Conservation (phyloP, 345 rosid species). For the Gossypium thurberi region DNA sequence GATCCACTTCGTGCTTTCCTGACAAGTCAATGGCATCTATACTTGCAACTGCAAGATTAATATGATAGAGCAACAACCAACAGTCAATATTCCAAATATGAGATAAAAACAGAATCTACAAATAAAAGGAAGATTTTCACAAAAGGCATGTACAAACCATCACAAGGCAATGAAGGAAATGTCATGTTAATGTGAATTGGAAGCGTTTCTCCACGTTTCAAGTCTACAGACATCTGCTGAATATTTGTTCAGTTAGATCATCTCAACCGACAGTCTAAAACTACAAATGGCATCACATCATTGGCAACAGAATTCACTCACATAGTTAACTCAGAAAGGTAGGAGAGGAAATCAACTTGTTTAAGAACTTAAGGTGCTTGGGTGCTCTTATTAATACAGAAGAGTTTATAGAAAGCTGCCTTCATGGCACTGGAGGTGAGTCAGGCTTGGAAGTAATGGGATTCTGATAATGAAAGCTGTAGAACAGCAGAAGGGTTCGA, state of each 20-base stretch:
- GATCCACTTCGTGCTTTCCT: constrained; percentile 99
- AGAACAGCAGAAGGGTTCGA: background rate
- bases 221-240: constrained; percentile 91
- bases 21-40: constrained; percentile 99
- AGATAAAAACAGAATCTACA: background rate
- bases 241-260: background rate
- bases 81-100: constrained; percentile 6
- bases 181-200: constrained; percentile 89
- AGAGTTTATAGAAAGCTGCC: background rate
- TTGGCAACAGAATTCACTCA: background rate
- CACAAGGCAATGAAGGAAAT: constrained; percentile 85
- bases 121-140: constrained; percentile 2
- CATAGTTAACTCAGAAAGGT: background rate
- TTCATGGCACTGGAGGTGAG: background rate
- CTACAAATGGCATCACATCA: background rate
- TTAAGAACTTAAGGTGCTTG: background rate
- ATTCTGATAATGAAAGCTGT: background rate
- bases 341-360: background rate
- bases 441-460: background rate
- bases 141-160: constrained; percentile 41
- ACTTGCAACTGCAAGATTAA: constrained; percentile 59
- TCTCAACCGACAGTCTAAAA: background rate
- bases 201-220: constrained; percentile 93
- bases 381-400: background rate
- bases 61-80: constrained; percentile 4